phyloP scores from a whole-genome alignment of 164 flowering plant genomes.

The Amborella trichopoda region DNA sequence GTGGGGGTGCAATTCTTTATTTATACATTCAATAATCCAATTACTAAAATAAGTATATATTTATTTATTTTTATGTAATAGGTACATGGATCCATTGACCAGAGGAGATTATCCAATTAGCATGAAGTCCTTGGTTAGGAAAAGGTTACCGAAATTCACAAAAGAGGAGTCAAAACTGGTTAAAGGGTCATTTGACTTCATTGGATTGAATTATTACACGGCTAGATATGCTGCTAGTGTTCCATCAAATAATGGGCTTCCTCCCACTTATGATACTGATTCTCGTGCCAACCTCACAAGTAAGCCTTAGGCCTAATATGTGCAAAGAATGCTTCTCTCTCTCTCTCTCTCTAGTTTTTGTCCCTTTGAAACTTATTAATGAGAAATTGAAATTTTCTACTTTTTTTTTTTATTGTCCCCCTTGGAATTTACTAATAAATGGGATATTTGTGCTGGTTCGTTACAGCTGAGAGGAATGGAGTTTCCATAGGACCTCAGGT shows the following conservation, averaged over 20 bases:
- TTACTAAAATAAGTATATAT: too few relatives aligned
- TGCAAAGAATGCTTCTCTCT: too few relatives aligned
- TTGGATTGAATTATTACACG: slow-evolving; percentile 34
- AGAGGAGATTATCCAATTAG: slow-evolving; percentile 36
- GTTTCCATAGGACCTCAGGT: slow-evolving; percentile 10
- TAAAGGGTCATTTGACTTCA: slow-evolving; percentile 25
- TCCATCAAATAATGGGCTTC: background rate
- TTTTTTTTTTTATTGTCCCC: too few relatives aligned
- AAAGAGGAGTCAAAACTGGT: slow-evolving; percentile 19
- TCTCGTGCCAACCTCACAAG: slow-evolving; percentile 9
- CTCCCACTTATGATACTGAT: slow-evolving; percentile 13
- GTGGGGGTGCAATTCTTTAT: too few relatives aligned
- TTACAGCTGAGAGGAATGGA: slow-evolving; percentile 12
- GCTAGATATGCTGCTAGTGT: slow-evolving; percentile 19
- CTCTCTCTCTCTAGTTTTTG: too few relatives aligned
- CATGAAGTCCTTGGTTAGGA: slow-evolving; percentile 26
- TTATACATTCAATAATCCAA: too few relatives aligned
- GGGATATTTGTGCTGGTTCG: background rate
- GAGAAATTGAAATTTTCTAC: too few relatives aligned
- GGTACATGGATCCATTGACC: slow-evolving; percentile 40
- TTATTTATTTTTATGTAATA: slow-evolving; percentile 8
- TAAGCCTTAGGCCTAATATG: too few relatives aligned
- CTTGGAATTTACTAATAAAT: too few relatives aligned
- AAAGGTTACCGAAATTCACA: slow-evolving; percentile 43
- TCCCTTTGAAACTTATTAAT: too few relatives aligned